A percentile compares a stretch with the other conserved stretches of the same genome.
Conservation (phyloP, 352 stramenopile genomes). For the Globisporangium okanoganense region DNA sequence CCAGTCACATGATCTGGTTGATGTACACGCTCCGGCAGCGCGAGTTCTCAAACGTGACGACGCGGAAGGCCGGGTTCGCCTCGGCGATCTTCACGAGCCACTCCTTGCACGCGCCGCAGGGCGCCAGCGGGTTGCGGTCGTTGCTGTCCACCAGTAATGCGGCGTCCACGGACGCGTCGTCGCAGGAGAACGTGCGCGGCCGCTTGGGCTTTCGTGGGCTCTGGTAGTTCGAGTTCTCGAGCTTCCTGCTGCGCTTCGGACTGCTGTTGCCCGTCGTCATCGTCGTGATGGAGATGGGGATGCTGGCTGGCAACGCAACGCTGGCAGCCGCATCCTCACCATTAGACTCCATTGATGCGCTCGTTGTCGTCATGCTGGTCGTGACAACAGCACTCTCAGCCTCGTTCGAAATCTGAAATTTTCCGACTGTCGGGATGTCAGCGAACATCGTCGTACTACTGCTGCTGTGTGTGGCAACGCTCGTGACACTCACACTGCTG, state of each 20-base stretch:
- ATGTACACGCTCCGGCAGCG: conserved; percentile 92
- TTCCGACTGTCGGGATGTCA: conserved; percentile 10
- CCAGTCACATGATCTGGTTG: conserved; percentile 76
- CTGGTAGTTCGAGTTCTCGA: conserved; percentile 16
- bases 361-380: neutral
- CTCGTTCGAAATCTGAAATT: conserved; percentile 11
- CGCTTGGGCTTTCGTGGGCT: conserved; percentile 68
- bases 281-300: neutral
- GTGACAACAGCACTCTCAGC: neutral
- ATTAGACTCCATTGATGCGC: neutral
- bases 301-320: conserved; percentile 1
- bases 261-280: neutral
- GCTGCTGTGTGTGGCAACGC: conserved; percentile 3
- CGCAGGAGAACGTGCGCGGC: conserved; percentile 77
- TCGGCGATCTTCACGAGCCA: conserved; percentile 99
- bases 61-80: conserved; percentile 95
- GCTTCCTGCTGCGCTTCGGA: conserved; percentile 6
- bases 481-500: conserved; percentile 11
- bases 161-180: conserved; percentile 55
- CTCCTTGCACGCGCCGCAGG: conserved; percentile 98
- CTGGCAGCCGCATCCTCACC: neutral
- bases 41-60: conserved; percentile 96
- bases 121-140: conserved; percentile 95
- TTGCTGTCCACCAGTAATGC: conserved; percentile 24
- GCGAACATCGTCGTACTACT: conserved; percentile 1